Conservation (phyloP, 441 rosid genomes). For the Eutrema salsugineum region DNA sequence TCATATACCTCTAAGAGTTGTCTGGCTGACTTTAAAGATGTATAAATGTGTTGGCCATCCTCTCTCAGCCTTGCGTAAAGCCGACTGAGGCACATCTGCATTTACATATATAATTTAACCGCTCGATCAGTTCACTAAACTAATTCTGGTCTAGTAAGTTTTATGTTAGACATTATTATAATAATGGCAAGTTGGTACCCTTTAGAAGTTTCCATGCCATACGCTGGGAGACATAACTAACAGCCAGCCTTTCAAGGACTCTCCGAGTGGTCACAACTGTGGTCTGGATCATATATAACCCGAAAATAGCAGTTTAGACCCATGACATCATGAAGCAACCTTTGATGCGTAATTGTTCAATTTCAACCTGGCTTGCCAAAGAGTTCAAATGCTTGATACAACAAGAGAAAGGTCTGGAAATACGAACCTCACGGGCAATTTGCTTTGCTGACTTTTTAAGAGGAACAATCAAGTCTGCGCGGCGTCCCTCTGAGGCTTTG, state of each 20-base stretch:
- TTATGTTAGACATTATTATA: background rate
- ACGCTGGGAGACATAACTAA: constrained; percentile 74
- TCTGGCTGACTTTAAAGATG: constrained; percentile 65
- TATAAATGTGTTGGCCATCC: constrained; percentile 64
- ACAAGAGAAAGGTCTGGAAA: background rate
- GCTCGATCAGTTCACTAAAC: background rate
- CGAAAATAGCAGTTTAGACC: background rate
- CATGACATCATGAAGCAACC: background rate
- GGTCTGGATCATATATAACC: constrained; percentile 46
- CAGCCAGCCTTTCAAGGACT: constrained; percentile 83
- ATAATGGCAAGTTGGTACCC: constrained; percentile 41
- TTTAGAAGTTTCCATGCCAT: constrained; percentile 98
- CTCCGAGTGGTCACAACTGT: constrained; percentile 87
- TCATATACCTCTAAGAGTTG: constrained; percentile 85
- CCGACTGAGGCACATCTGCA: constrained; percentile 82
- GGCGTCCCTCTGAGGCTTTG: constrained; percentile 37
- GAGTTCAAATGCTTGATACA: background rate
- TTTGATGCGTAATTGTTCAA: background rate
- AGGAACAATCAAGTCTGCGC: constrained; percentile 72
- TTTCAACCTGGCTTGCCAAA: background rate
- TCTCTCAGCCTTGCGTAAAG: constrained; percentile 76
- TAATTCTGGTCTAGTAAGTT: background rate
- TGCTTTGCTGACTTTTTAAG: constrained; percentile 84
- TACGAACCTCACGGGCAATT: constrained; percentile 78
- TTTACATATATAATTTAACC: background rate